phyloP scores from a whole-genome alignment of 345 rosid genomes.

The Euphorbia pulcherrima region DNA sequence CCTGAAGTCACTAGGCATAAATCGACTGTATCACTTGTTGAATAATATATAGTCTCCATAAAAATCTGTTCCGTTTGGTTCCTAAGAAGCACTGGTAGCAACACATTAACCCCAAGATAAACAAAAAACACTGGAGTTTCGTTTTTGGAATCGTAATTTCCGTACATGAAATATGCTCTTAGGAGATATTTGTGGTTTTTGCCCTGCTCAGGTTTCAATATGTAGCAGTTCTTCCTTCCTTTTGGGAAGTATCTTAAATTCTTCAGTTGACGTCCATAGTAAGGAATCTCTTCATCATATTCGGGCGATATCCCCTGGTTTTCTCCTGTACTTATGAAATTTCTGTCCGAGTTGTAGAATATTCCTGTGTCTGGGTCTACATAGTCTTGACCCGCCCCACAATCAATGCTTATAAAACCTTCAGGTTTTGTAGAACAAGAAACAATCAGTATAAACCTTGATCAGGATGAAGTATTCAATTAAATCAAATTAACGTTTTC shows the following conservation, averaged over 20 bases:
- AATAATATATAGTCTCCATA: constrained; percentile 24
- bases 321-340: not conserved
- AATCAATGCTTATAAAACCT: not conserved
- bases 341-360: not conserved
- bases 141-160: constrained; percentile 25
- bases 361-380: not conserved
- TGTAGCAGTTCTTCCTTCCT: constrained; percentile 31
- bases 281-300: not conserved
- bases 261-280: not conserved
- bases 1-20: constrained; percentile 29
- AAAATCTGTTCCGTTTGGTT: not conserved
- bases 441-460: not conserved
- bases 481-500: too few species aligned
- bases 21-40: constrained; percentile 17
- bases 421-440: not conserved
- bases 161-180: constrained; percentile 34
- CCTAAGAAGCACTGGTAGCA: not conserved
- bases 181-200: constrained; percentile 16
- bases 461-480: too few species aligned
- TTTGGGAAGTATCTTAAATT: constrained; percentile 29
- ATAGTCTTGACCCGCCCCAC: not conserved
- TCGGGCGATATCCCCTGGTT: not conserved
- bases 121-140: constrained; percentile 22
- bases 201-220: constrained; percentile 24
- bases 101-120: constrained; percentile 21